Evolutionary conservation across 148 eudicot genomes (phyloP).

Genomic region (Beta vulgaris): DNA sequence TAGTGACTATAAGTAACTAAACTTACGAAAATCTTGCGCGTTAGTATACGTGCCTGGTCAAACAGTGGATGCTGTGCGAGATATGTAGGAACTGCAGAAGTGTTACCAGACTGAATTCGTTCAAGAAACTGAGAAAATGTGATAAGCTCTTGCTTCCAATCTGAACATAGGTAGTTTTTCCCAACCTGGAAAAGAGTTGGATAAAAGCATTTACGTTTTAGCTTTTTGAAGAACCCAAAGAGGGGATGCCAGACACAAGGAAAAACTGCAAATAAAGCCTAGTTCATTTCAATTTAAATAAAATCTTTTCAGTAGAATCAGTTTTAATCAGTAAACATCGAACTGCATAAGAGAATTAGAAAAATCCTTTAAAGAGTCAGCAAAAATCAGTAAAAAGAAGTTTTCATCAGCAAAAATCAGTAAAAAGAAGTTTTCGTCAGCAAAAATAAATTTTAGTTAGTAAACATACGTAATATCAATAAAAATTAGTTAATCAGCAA

Average conservation of each 20-base stretch:
- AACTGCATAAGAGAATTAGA: too few relatives aligned
- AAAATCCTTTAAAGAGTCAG: too few relatives aligned
- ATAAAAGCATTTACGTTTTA: neutral
- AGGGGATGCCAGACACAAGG: neutral
- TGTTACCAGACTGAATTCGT: slow-evolving; percentile 61
- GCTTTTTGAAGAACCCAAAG: neutral
- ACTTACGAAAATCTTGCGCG: slow-evolving; percentile 8
- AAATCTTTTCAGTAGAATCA: too few relatives aligned
- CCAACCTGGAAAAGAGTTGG: slow-evolving; percentile 62
- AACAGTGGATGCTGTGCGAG: slow-evolving; percentile 97
- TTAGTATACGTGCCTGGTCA: slow-evolving; percentile 79
- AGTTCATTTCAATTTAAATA: too few relatives aligned
- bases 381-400: too few relatives aligned
- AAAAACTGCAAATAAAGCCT: neutral
- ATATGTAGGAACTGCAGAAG: slow-evolving; percentile 58
- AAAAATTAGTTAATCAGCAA: too few relatives aligned
- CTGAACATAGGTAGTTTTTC: slow-evolving; percentile 74
- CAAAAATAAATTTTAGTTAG: too few relatives aligned
- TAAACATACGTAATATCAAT: too few relatives aligned
- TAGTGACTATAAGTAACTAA: slow-evolving; percentile 11
- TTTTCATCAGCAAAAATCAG: too few relatives aligned
- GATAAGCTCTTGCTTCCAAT: slow-evolving; percentile 97
- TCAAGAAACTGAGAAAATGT: slow-evolving; percentile 85
- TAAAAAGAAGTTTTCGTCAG: too few relatives aligned
- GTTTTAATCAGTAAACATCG: too few relatives aligned